These are phyloP conservation scores for Aspergillus homomorphus DNA, from an alignment of 495 filamentous ascomycete species.

Conservation along the genomic window DNA sequence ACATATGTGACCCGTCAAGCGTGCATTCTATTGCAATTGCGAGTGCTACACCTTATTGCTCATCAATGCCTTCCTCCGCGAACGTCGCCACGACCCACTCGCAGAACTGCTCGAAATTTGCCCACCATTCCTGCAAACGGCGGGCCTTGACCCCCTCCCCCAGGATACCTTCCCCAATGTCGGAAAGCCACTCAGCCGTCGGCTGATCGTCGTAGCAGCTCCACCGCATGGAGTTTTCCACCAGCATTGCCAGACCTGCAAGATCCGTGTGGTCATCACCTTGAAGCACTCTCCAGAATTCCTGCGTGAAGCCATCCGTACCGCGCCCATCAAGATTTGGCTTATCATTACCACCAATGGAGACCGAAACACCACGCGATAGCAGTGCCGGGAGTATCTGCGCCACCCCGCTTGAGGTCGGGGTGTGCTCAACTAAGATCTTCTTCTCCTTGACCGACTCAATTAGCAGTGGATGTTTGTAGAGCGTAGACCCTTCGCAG, in stretches of 20 bases:
- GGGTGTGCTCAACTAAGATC: constrained; percentile 84
- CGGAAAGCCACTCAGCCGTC: constrained; percentile 63
- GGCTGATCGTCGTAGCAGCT: constrained; percentile 80
- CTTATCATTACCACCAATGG: constrained; percentile 76
- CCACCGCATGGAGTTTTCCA: constrained; percentile 89
- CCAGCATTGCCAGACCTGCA: constrained; percentile 66
- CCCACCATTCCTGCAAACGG: constrained; percentile 71
- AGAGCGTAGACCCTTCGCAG: constrained; percentile 82
- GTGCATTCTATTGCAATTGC: neutral
- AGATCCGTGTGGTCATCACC: constrained; percentile 82
- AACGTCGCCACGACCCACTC: constrained; percentile 84
- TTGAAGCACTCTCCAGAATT: constrained; percentile 90
- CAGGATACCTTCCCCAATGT: constrained; percentile 66
- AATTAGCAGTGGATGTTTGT: constrained; percentile 86
- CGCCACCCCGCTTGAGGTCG: constrained; percentile 78
- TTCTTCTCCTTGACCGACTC: constrained; percentile 83
- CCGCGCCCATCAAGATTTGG: constrained; percentile 78
- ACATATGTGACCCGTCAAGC: neutral
- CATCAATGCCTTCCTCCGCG: constrained; percentile 26
- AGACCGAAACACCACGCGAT: constrained; percentile 64
- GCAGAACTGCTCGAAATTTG: constrained; percentile 86
- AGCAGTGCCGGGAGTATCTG: constrained; percentile 83
- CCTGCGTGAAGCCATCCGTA: constrained; percentile 72
- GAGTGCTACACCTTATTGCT: neutral
- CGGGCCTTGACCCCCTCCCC: constrained; percentile 71